Conservation (phyloP, 106 monocot species). For the Vanilla planifolia region DNA sequence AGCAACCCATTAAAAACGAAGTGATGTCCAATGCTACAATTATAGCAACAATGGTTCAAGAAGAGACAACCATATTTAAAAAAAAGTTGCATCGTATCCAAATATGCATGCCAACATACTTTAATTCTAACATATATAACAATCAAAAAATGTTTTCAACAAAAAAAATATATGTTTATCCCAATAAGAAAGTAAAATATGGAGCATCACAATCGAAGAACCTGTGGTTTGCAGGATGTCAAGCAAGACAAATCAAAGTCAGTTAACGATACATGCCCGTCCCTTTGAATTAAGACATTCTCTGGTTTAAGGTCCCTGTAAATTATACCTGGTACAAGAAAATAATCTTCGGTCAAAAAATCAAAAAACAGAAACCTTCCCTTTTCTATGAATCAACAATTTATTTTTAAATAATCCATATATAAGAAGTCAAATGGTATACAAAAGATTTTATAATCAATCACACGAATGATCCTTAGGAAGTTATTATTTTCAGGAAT, state of each 20-base stretch:
- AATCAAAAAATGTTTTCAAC: neutral
- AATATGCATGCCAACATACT: neutral
- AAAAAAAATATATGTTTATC: slow-evolving; percentile 2
- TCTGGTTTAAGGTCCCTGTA: slow-evolving; percentile 98
- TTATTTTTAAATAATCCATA: too few species aligned
- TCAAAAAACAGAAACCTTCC: too few species aligned
- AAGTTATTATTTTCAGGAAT: neutral
- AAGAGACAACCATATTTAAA: neutral
- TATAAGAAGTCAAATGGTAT: too few species aligned
- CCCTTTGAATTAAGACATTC: slow-evolving; percentile 76
- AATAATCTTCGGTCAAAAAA: neutral
- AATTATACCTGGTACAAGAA: slow-evolving; percentile 65
- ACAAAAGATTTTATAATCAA: too few species aligned
- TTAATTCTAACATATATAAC: neutral
- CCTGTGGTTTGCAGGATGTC: slow-evolving; percentile 94
- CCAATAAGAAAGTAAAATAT: neutral
- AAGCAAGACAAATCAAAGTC: slow-evolving; percentile 97
- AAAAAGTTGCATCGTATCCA: neutral
- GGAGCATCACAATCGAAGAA: slow-evolving; percentile 13
- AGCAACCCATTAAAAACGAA: too few species aligned
- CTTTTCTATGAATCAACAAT: too few species aligned
- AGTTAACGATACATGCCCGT: slow-evolving; percentile 82
- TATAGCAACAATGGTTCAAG: neutral
- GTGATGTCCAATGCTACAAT: too few species aligned
- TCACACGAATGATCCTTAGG: too few species aligned